phyloP scores from a whole-genome alignment of 768 basidiomycete genomes.

The Calocybe cyanea region DNA sequence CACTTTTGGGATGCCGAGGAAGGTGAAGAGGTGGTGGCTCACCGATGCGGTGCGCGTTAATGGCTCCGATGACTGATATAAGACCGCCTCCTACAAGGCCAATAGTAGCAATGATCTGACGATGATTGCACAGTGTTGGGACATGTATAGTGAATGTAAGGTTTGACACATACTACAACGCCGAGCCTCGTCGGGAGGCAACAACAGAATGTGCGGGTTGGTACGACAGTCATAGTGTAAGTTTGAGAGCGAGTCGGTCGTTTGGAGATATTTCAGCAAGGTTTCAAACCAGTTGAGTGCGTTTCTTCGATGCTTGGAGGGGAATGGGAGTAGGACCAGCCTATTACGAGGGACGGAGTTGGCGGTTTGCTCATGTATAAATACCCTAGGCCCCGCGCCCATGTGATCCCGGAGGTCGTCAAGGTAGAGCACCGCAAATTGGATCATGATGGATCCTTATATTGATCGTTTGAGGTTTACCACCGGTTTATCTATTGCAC shows the following conservation, averaged over 20 bases:
- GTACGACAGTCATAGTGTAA: constrained; percentile 31
- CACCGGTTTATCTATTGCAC: too few species aligned
- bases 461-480: too few species aligned
- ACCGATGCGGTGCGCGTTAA: constrained; percentile 13
- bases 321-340: constrained; percentile 41
- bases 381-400: constrained; percentile 19
- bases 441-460: too few species aligned
- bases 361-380: constrained; percentile 24
- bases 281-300: constrained; percentile 16
- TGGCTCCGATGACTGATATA: constrained; percentile 31
- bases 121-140: neutral
- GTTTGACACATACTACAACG: constrained; percentile 36
- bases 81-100: constrained; percentile 40
- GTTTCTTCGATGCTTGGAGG: constrained; percentile 10
- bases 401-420: constrained; percentile 13
- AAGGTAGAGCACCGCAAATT: too few species aligned
- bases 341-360: constrained; percentile 25
- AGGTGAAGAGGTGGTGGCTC: neutral
- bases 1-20: neutral
- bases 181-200: constrained; percentile 48
- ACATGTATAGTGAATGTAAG: neutral
- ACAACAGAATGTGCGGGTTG: constrained; percentile 44
- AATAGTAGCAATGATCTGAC: constrained; percentile 41
- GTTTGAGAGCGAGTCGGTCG: constrained; percentile 5
- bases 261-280: constrained; percentile 6